Conservation (phyloP, 768 basidiomycete genomes). For the Tremella yokohamensis region DNA sequence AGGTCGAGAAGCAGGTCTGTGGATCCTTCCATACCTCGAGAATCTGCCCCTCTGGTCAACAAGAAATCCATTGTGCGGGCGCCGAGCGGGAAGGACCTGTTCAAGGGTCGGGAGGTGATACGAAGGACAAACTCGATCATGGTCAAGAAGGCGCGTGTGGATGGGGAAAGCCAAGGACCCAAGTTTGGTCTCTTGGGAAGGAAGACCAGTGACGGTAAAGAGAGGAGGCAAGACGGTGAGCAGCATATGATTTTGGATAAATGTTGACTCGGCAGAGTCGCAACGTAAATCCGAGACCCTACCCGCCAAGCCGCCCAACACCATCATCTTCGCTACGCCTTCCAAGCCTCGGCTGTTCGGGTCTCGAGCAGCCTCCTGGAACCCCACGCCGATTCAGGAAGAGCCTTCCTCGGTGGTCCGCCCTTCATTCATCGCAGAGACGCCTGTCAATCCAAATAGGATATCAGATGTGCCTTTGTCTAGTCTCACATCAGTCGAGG, state of each 20-base stretch:
- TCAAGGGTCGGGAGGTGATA: slow-evolving; percentile 45
- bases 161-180: slow-evolving; percentile 13
- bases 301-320: slow-evolving; percentile 9
- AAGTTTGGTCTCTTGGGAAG: slow-evolving; percentile 29
- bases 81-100: slow-evolving; percentile 42
- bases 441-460: slow-evolving; percentile 14
- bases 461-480: slow-evolving; percentile 3
- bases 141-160: slow-evolving; percentile 8
- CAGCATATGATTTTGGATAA: not conserved
- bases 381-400: slow-evolving; percentile 35
- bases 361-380: not conserved
- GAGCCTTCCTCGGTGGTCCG: slow-evolving; percentile 19
- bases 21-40: slow-evolving; percentile 3
- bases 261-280: not conserved
- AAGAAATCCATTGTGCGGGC: slow-evolving; percentile 23
- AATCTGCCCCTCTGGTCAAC: not conserved
- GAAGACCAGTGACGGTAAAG: slow-evolving; percentile 32
- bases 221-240: not conserved
- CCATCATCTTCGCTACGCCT: slow-evolving; percentile 44
- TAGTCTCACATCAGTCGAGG: slow-evolving; percentile 6
- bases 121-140: slow-evolving; percentile 34
- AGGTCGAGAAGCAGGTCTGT: slow-evolving; percentile 16
- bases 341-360: slow-evolving; percentile 35
- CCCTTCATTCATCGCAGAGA: slow-evolving; percentile 27
- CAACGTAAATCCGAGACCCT: not conserved